Percentiles rank a stretch among this genome's conserved stretches.
phyloP scores from a whole-genome alignment of 2,329 filamentous ascomycete genomes.

The Ophiostoma ulmi region DNA sequence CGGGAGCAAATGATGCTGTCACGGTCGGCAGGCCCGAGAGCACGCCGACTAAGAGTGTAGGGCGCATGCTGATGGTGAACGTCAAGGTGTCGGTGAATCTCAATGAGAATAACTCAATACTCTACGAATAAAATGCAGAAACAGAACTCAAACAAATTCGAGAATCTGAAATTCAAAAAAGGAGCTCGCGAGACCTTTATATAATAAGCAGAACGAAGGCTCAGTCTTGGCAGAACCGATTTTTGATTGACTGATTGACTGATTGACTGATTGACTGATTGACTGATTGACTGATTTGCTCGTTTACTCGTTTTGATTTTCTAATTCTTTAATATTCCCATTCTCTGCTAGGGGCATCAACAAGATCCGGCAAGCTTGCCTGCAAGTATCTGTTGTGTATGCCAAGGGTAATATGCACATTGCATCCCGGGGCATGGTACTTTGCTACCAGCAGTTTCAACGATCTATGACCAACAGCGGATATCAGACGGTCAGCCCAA shows the following conservation, averaged over 20 bases:
- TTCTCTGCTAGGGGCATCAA: background rate
- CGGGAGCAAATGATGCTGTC: background rate
- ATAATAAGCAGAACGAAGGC: background rate
- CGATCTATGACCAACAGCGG: background rate
- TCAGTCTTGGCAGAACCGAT: background rate
- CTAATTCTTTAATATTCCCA: background rate
- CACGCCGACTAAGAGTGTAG: background rate
- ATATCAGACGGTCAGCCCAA: slow-evolving; percentile 4
- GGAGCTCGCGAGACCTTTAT: background rate
- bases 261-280: background rate
- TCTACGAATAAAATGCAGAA: too few relatives aligned
- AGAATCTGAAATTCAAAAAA: background rate
- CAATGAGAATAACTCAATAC: background rate
- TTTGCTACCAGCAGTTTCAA: background rate
- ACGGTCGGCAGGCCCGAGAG: background rate
- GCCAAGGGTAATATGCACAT: background rate
- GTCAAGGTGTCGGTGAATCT: background rate
- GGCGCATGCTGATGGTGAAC: background rate
- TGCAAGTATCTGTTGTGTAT: background rate
- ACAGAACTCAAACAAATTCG: too few relatives aligned
- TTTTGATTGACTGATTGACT: background rate
- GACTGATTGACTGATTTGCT: too few relatives aligned
- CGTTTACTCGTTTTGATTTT: background rate
- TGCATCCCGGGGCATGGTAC: background rate
- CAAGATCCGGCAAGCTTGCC: background rate